Conservation (phyloP, 1,139 yeast genomes). For the Lodderomyces elongisporus region DNA sequence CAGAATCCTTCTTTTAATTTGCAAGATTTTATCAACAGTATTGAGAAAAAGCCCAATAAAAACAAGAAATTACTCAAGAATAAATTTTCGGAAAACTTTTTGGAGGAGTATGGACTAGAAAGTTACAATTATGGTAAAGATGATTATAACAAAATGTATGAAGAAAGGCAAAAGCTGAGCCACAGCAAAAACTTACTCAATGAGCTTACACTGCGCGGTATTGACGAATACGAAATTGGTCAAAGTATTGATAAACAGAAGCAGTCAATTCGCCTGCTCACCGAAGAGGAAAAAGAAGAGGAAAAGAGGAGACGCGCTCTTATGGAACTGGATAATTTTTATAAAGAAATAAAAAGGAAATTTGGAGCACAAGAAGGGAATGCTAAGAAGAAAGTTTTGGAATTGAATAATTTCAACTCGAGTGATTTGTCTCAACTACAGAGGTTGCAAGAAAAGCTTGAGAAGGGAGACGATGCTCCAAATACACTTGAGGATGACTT, state of each 20-base stretch:
- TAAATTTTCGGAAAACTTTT: conserved; percentile 29
- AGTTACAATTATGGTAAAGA: conserved; percentile 25
- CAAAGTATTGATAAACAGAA: conserved; percentile 13
- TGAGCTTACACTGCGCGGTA: conserved; percentile 16
- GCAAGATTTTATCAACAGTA: conserved; percentile 23
- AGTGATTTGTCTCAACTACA: conserved; percentile 22
- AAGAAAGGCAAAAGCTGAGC: conserved; percentile 15
- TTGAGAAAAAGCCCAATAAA: conserved; percentile 17
- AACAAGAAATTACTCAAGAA: conserved; percentile 29
- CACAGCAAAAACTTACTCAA: background rate
- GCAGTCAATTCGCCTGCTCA: conserved; percentile 15
- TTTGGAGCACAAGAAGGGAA: conserved; percentile 17
- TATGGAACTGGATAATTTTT: conserved; percentile 25
- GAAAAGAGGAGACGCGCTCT: conserved; percentile 21
- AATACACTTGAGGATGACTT: conserved; percentile 6
- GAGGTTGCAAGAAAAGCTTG: conserved; percentile 23
- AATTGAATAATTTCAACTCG: conserved; percentile 31
- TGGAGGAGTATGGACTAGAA: conserved; percentile 39
- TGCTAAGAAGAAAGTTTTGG: conserved; percentile 24
- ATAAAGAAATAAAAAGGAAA: conserved; percentile 25
- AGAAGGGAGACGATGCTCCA: conserved; percentile 9
- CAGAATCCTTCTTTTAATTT: conserved; percentile 14
- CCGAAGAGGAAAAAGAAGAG: conserved; percentile 25
- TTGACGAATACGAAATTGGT: conserved; percentile 38
- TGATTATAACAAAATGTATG: conserved; percentile 27